Base-by-base conservation (phyloP, 2,329 filamentous ascomycete genomes). In the Aspergillus intermedius region DNA sequence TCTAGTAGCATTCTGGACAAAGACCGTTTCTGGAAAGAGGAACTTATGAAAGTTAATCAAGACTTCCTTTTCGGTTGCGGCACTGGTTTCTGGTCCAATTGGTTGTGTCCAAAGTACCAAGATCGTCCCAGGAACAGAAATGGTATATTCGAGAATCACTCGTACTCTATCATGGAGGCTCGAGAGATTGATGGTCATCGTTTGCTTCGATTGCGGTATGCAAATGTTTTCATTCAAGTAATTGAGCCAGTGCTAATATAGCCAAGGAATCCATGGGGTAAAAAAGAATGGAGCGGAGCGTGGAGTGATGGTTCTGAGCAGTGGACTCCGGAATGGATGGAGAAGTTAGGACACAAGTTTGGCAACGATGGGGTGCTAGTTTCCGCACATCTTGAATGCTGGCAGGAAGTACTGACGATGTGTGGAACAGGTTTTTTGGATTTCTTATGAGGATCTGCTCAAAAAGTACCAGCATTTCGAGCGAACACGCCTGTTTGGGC, bases 271-370 rank as follows among this genome's bases (percentile, higher is more conserved):
- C 88, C 88, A 0, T 93, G 87, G 88, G 88, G 88, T 1, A 82
- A 82, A 54, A 81, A 80, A 28, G 88, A 90, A 67, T 93, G 88
- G 87, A 86, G 80, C 25, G 88, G 88, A 1, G 76, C 86, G 1
- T 93, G 88, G 87, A 84, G 80, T 34, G 88, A 93, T 60, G 88
- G 88, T 0, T 88, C 85, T 5, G 86, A 88, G 59, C 84, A 91
- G 66, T 94, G 88, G 88, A 91, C 86, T 1, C 76, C 86, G 0
- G 83, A 90, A 56, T 88, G 85, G 80, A 82, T 91, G 68, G 70
- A 82, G 51, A 82, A 84, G 58, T 76, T 93, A 1, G 76, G 78
- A 42, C 86, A 91, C 62, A 81, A 79, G 39, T 91, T 91, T 56
- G 86, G 87, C 35, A 84, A 88, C 55, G 87, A 91, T 57, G 87